These are phyloP conservation scores for Viola pubescens DNA, from an alignment of 441 rosid genomes.

Conservation along the genomic window DNA sequence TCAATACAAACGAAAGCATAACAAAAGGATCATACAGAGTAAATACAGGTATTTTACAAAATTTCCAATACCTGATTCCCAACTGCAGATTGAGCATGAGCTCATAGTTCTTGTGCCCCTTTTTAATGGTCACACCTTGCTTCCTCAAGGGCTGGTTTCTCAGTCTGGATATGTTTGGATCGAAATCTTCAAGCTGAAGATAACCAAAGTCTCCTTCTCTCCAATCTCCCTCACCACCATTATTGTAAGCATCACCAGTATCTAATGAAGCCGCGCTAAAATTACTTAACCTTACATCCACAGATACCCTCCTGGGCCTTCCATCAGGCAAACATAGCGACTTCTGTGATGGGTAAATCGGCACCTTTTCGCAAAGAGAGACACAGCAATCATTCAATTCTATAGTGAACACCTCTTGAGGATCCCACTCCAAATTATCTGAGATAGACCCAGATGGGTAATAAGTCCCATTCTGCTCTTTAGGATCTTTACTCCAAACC, in stretches of 20 bases:
- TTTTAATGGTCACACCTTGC: constrained; percentile 75
- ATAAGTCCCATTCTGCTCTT: constrained; percentile 69
- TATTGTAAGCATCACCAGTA: constrained; percentile 13
- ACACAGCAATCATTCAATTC: constrained; percentile 50
- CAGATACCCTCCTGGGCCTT: constrained; percentile 43
- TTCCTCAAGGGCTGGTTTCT: constrained; percentile 45
- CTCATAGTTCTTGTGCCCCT: constrained; percentile 91
- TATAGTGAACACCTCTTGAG: constrained; percentile 48
- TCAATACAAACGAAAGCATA: not conserved
- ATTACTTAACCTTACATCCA: constrained; percentile 55
- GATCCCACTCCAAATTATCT: constrained; percentile 63
- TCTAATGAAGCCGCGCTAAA: constrained; percentile 23
- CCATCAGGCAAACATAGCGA: constrained; percentile 40
- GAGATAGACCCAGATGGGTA: constrained; percentile 50
- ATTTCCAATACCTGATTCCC: constrained; percentile 70
- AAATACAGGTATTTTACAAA: constrained; percentile 13
- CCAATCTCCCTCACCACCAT: constrained; percentile 22
- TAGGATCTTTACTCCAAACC: constrained; percentile 77
- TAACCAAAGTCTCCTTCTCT: constrained; percentile 34
- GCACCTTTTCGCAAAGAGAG: constrained; percentile 46
- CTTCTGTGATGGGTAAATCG: constrained; percentile 77
- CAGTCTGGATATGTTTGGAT: constrained; percentile 24
- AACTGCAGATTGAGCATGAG: constrained; percentile 97
- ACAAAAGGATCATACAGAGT: constrained; percentile 8
- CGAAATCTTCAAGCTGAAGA: constrained; percentile 38